phyloP scores from a whole-genome alignment of 2,329 filamentous ascomycete genomes.

The Claviceps sp. region DNA sequence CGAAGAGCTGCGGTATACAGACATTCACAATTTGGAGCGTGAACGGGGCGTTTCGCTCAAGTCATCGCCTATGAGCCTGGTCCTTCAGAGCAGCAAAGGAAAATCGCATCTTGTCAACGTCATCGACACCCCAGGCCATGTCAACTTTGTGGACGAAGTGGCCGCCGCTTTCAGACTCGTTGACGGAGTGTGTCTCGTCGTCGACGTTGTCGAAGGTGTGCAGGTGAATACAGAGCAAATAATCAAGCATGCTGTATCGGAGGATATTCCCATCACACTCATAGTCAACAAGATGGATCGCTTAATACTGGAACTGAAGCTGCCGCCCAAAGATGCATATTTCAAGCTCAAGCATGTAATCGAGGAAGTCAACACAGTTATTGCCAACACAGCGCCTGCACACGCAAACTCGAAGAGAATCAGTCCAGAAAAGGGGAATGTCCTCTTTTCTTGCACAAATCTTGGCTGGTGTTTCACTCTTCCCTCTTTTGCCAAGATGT shows the following conservation, averaged over 20 bases:
- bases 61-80: conserved; percentile 83
- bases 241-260: conserved; percentile 86
- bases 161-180: conserved; percentile 75
- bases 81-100: conserved; percentile 74
- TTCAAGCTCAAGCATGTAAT: conserved; percentile 99
- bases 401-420: conserved; percentile 66
- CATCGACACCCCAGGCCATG: conserved; percentile 90
- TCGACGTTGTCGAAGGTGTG: conserved; percentile 98
- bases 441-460: conserved; percentile 85
- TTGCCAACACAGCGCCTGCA: conserved; percentile 75
- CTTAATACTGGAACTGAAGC: conserved; percentile 81
- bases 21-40: conserved; percentile 77
- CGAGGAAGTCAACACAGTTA: conserved; percentile 92
- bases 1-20: conserved; percentile 88
- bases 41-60: conserved; percentile 88
- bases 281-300: conserved; percentile 97
- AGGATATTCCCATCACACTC: conserved; percentile 77
- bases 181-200: conserved; percentile 84
- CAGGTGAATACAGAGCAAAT: conserved; percentile 95
- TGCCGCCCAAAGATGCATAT: conserved; percentile 91
- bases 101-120: conserved; percentile 95
- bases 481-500: conserved; percentile 91
- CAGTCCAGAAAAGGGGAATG: conserved; percentile 94
- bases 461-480: conserved; percentile 98
- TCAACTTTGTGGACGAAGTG: conserved; percentile 97